Base-by-base conservation (phyloP, 2,329 filamentous ascomycete genomes). In the Coccinonectria pachysandricola region DNA sequence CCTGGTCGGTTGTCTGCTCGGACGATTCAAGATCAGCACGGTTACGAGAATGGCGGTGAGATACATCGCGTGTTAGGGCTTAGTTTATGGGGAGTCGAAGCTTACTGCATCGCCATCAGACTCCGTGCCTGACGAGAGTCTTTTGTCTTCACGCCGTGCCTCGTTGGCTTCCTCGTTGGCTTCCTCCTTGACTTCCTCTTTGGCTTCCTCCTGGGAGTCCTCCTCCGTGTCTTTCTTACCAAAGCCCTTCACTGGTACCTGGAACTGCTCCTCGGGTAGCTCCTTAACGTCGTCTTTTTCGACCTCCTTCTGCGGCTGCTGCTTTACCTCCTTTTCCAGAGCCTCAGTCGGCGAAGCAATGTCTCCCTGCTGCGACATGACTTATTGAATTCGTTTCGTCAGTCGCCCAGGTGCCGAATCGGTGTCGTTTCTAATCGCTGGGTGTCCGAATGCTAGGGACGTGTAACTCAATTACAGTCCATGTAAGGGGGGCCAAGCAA, bases 291-390 rank as follows among this genome's bases (percentile, higher is more conserved):
- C n/a, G n/a, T n/a, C n/a, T n/a, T n/a, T n/a, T n/a, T n/a, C n/a
- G n/a, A n/a, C n/a, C n/a, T n/a, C n/a, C n/a, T n/a, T n/a, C n/a
- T n/a, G n/a, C n/a, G n/a, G n/a, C n/a, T n/a, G n/a, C n/a, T n/a
- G n/a, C n/a, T n/a, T n/a, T n/a, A n/a, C n/a, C n/a, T n/a, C n/a
- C n/a, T n/a, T n/a, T n/a, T n/a, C n/a, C n/a, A n/a, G n/a, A n/a
- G n/a, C n/a, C n/a, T n/a, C n/a, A n/a, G 39, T 39, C 27, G 41
- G 36, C 21, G 46, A 46, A 28, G 40, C 40, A 32, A 33, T 36
- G 25, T 52, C 47, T 31, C 48, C 48, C 28, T 39, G 42, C 39
- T 54, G 51, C 37, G 52, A 46, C 54, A 57, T 57, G 41, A 31
- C 40, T 37, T n/a, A n/a, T 31, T 31, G 34, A 39, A 19, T 22